These are phyloP conservation scores for Thermothielavioides terrestris DNA, from an alignment of 495 filamentous ascomycete genomes.

Conservation along the genomic window DNA sequence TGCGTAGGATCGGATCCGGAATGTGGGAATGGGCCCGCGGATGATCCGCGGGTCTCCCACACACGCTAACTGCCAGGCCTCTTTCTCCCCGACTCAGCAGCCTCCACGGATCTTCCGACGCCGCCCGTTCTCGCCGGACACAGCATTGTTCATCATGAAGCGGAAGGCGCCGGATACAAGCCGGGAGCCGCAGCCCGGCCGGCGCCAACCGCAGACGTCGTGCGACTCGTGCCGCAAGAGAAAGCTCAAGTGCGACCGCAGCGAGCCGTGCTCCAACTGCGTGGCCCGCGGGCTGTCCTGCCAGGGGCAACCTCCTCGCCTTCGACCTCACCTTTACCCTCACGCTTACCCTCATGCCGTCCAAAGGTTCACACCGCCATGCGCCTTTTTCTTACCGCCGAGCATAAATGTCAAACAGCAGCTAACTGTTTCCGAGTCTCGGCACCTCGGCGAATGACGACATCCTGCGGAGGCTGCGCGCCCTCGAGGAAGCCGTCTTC, in stretches of 20 bases:
- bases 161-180: not conserved
- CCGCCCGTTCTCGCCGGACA: too few relatives aligned
- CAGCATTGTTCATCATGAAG: not conserved
- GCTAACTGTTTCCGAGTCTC: not conserved
- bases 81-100: too few relatives aligned
- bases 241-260: conserved; percentile 41
- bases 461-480: conserved; percentile 11
- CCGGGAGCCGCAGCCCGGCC: conserved; percentile 17
- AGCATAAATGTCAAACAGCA: too few relatives aligned
- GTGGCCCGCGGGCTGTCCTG: conserved; percentile 9
- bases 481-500: conserved; percentile 17
- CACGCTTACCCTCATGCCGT: too few relatives aligned
- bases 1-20: too few relatives aligned
- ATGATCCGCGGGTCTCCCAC: too few relatives aligned
- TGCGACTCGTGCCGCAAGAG: conserved; percentile 36
- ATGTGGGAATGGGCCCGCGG: too few relatives aligned
- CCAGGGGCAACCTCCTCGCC: conserved; percentile 7
- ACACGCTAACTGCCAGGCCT: too few relatives aligned
- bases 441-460: not conserved
- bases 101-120: too few relatives aligned
- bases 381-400: too few relatives aligned
- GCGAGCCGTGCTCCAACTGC: conserved; percentile 29
- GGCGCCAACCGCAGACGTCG: conserved; percentile 34
- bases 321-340: too few relatives aligned
- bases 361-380: too few relatives aligned